Evolutionary conservation across 2,329 filamentous ascomycete genomes (phyloP), one percentile per base, ranked within the genome.

Genomic region (Colletotrichum cereale): DNA sequence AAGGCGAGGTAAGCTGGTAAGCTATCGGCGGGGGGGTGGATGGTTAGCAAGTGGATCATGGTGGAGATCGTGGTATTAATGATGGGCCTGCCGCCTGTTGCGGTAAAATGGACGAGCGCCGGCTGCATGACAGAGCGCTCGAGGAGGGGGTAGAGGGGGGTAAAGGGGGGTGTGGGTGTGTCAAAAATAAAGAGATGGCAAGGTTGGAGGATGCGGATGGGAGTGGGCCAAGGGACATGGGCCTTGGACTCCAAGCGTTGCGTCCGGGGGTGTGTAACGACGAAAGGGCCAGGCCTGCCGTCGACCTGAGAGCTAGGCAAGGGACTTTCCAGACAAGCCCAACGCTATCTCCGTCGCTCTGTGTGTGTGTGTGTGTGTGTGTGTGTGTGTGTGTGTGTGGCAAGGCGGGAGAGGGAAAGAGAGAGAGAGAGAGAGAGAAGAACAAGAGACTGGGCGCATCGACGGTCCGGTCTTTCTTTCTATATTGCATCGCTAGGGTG

Each of bases 81-180:
- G 65, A 73, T 66, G 70, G 72, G 72, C 72, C 71, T 76, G 76
- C 77, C 76, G 76, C 76, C 76, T 75, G 74, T 76, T 79, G 77
- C 79, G 79, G 79, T 76, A 81, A 80, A 80, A 79, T 76, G 79
- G 78, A 74, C 68, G 62, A 67, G 72, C 68, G 65, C 60, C 36
- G 57, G 52, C 69, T 74, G 73, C 72, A 74, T 67, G 58, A 62
- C 52, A 73, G 62, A 63, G 66, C 26, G 47, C 40, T 40, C 53
- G 50, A 47, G 60, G 29, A 50, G 42, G 52, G 66, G 61, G 60
- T 24, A 50, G 42, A 42, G 66, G 61, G 63, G 29, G 18, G 31
- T 18, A 52, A 50, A 44, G 61, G 48, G 18, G 48, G 67, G 55
- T n/a, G 70, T 62, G 66, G 67, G 50, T 66, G 50, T 66, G 67